phyloP scores from a whole-genome alignment of 2,329 filamentous ascomycete genomes.

The Stemphylium beticola region DNA sequence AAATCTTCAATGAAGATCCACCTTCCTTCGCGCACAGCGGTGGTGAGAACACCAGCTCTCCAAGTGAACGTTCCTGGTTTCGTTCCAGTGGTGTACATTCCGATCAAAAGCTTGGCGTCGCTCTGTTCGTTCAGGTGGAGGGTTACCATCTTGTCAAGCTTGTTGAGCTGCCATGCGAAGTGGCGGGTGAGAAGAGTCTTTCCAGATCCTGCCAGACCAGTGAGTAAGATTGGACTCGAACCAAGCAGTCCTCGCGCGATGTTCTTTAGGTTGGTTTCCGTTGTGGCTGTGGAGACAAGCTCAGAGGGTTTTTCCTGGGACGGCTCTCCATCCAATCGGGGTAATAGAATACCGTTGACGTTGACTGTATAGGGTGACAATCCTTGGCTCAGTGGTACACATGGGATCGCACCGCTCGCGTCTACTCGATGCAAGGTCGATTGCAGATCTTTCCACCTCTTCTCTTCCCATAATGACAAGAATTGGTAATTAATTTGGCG shows the following conservation, averaged over 20 bases:
- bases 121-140: constrained; percentile 98
- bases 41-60: constrained; percentile 91
- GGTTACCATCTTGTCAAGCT: constrained; percentile 84
- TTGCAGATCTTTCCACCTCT: constrained; percentile 52
- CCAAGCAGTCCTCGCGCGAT: constrained; percentile 72
- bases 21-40: constrained; percentile 88
- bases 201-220: constrained; percentile 83
- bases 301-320: constrained; percentile 33
- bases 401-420: not conserved
- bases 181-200: constrained; percentile 89
- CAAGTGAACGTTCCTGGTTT: constrained; percentile 90
- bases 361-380: constrained; percentile 44
- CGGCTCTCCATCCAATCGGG: constrained; percentile 43
- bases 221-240: constrained; percentile 75
- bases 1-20: constrained; percentile 99
- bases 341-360: constrained; percentile 47
- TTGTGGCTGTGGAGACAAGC: constrained; percentile 72
- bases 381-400: constrained; percentile 17
- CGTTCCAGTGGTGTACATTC: constrained; percentile 88
- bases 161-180: constrained; percentile 78
- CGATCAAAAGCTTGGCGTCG: constrained; percentile 94
- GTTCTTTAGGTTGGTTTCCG: constrained; percentile 71
- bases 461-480: constrained; percentile 67
- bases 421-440: constrained; percentile 13
- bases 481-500: constrained; percentile 79